Evolutionary conservation across 2,329 filamentous ascomycete genomes (phyloP).

Genomic region (Xylaria arbuscula): DNA sequence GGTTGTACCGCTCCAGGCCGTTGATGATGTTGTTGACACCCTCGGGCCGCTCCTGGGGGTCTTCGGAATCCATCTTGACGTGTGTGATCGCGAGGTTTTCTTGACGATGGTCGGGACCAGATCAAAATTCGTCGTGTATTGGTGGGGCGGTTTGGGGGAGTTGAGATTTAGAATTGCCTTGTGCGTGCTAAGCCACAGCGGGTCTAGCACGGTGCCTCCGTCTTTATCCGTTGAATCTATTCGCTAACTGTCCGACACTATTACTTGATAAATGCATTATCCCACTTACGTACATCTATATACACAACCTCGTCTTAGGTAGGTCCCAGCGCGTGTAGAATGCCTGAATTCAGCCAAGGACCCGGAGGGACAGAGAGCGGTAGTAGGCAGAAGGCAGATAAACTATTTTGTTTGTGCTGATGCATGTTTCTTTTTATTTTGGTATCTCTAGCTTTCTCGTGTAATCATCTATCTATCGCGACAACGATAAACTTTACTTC

Average conservation of each 20-base stretch:
- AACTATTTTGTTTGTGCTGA: background rate
- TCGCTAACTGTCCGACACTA: background rate
- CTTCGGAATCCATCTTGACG: constrained; percentile 76
- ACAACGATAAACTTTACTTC: constrained; percentile 13
- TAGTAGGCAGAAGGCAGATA: too few relatives aligned
- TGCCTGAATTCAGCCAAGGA: background rate
- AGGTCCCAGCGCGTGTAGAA: background rate
- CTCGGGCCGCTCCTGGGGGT: constrained; percentile 89
- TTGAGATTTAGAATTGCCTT: constrained; percentile 47
- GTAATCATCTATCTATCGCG: constrained; percentile 34
- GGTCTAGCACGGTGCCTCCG: constrained; percentile 28
- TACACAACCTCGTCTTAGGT: too few relatives aligned
- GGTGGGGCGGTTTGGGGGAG: constrained; percentile 44
- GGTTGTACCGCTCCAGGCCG: constrained; percentile 98
- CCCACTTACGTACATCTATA: background rate
- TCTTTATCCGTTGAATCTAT: constrained; percentile 10
- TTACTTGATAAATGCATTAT: constrained; percentile 19
- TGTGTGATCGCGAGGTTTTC: constrained; percentile 43
- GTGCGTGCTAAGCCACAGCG: constrained; percentile 42
- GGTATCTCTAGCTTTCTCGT: constrained; percentile 35
- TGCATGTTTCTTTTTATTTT: constrained; percentile 22
- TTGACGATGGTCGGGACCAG: constrained; percentile 42
- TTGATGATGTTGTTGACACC: constrained; percentile 94
- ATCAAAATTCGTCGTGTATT: constrained; percentile 44
- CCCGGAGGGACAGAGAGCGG: background rate